These are phyloP conservation scores for Leccinum longicurvipes DNA, from an alignment of 768 basidiomycete species.

Conservation along the genomic window DNA sequence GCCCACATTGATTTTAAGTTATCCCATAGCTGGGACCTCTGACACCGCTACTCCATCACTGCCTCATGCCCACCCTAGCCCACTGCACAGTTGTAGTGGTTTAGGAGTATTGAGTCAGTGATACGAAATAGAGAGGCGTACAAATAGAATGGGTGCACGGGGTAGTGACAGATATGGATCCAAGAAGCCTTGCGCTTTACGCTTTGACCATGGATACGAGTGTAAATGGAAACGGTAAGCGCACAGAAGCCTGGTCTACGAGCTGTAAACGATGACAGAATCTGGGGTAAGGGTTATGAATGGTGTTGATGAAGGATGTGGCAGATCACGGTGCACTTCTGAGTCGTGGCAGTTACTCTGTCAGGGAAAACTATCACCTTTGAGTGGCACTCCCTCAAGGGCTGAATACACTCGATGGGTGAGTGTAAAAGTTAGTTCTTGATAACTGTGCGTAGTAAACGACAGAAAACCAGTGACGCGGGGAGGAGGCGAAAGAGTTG, in stretches of 20 bases:
- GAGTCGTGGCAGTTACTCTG: conserved; percentile 57
- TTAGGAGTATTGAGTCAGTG: conserved; percentile 25
- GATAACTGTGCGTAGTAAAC: conserved; percentile 47
- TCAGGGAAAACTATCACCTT: conserved; percentile 67
- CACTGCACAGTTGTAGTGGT: conserved; percentile 32
- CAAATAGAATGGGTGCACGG: conserved; percentile 54
- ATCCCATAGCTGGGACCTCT: background rate
- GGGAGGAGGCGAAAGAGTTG: conserved; percentile 46
- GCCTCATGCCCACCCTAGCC: background rate
- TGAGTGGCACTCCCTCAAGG: conserved; percentile 69
- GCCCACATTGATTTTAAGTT: too few species aligned
- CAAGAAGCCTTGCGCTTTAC: conserved; percentile 78
- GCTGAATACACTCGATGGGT: conserved; percentile 72
- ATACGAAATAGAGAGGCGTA: conserved; percentile 48
- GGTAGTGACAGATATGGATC: conserved; percentile 57
- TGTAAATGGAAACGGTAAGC: conserved; percentile 81
- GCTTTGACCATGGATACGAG: conserved; percentile 58
- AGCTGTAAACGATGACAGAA: conserved; percentile 55
- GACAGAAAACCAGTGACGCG: conserved; percentile 76
- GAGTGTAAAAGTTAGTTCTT: conserved; percentile 58
- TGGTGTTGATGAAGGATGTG: background rate
- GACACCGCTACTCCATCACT: background rate
- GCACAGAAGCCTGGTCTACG: conserved; percentile 82
- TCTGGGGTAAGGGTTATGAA: conserved; percentile 34
- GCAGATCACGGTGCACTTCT: conserved; percentile 42